phyloP scores from a whole-genome alignment of 2,329 filamentous ascomycete species.

The Fusarium stilboides region DNA sequence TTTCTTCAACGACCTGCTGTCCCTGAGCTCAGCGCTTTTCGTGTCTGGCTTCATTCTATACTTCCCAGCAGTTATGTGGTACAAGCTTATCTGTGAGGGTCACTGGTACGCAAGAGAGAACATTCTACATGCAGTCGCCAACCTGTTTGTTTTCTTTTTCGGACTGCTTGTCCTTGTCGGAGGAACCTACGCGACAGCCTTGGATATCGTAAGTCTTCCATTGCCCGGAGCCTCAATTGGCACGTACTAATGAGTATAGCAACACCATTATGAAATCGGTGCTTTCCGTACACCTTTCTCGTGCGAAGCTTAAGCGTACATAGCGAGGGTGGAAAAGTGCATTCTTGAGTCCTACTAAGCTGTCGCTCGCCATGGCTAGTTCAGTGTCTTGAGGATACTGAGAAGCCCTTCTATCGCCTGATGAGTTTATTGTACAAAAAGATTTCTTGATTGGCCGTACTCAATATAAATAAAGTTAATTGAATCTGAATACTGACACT shows the following conservation, averaged over 20 bases:
- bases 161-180: constrained; percentile 32
- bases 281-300: constrained; percentile 34
- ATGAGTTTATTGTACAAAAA: no score
- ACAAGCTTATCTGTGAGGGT: constrained; percentile 54
- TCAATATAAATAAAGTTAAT: no score
- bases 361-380: no score
- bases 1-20: constrained; percentile 77
- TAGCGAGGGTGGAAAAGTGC: no score
- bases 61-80: constrained; percentile 58
- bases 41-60: constrained; percentile 60
- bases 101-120: constrained; percentile 41
- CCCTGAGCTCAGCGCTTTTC: constrained; percentile 63
- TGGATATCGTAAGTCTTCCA: constrained; percentile 32
- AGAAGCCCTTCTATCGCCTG: no score
- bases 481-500: no score
- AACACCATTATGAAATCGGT: constrained; percentile 36
- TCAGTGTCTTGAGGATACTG: no score
- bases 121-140: constrained; percentile 22
- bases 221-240: fast-evolving
- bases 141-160: constrained; percentile 33
- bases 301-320: constrained; percentile 2
- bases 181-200: constrained; percentile 36
- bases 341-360: no score
- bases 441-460: no score
- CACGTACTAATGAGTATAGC: background rate